Evolutionary conservation across 805 yeast species (phyloP).

Genomic region (Ogataea sp.): DNA sequence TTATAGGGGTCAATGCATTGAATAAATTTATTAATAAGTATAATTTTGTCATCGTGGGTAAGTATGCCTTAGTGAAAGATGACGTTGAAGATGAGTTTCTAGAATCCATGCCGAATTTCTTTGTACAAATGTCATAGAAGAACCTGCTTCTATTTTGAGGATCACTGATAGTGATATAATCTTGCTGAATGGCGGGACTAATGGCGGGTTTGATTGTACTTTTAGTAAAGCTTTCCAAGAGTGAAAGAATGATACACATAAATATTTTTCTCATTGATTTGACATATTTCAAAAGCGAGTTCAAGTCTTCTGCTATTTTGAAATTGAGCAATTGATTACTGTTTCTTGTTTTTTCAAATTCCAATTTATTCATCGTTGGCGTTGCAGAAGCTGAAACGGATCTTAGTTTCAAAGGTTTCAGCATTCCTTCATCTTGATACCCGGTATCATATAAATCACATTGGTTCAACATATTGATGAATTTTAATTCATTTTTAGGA

Average conservation of each 20-base stretch:
- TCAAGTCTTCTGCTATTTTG: constrained; percentile 8
- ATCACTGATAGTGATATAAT: background rate
- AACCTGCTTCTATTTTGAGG: constrained; percentile 2
- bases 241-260: constrained; percentile 15
- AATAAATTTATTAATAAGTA: background rate
- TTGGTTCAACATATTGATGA: constrained; percentile 14
- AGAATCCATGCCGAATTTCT: too few relatives aligned
- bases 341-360: background rate
- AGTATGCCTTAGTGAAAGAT: too few relatives aligned
- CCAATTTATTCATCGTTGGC: background rate
- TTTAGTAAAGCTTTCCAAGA: constrained; percentile 8
- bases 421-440: background rate
- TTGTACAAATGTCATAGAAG: constrained; percentile 7
- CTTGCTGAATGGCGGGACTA: too few relatives aligned
- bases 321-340: background rate
- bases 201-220: constrained; percentile 1
- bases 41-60: background rate
- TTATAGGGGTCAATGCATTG: background rate
- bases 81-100: too few relatives aligned
- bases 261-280: constrained; percentile 14
- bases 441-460: constrained; percentile 2
- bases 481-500: constrained; percentile 8
- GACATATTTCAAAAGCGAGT: constrained; percentile 5
- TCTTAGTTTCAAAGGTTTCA: constrained; percentile 14
- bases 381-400: constrained; percentile 10